Conservation (phyloP, 2,329 filamentous ascomycete genomes). For the Fusarium dlaminii region DNA sequence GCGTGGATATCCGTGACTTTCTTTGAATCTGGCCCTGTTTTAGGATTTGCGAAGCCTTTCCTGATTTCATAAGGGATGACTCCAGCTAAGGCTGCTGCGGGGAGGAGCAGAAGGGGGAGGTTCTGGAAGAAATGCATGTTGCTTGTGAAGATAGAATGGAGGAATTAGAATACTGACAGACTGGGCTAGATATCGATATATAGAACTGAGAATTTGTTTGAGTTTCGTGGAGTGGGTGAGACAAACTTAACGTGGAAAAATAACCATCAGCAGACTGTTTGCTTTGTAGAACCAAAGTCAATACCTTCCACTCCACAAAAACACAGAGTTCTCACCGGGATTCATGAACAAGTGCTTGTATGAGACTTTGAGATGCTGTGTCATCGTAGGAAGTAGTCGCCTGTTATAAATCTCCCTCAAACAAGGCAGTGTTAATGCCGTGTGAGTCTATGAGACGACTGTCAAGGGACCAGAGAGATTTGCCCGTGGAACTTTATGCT, state of each 20-base stretch:
- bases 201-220: not conserved
- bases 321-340: not conserved
- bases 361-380: too few relatives aligned
- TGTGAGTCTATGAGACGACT: not conserved
- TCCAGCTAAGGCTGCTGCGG: not conserved
- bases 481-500: not conserved
- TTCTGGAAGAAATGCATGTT: not conserved
- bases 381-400: fast-evolving
- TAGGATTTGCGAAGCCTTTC: not conserved
- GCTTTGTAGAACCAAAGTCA: not conserved
- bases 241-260: fast-evolving
- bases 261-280: fast-evolving
- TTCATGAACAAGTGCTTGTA: not conserved
- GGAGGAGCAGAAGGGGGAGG: not conserved
- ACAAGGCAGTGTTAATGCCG: not conserved
- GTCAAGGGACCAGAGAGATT: not conserved
- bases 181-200: fast-evolving
- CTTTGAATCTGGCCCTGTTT: not conserved
- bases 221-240: not conserved
- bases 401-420: not conserved
- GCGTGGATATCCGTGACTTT: not conserved
- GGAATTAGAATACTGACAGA: not conserved
- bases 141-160: not conserved
- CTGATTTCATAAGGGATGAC: not conserved
- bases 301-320: not conserved